These are phyloP conservation scores for Penicillium expansum DNA, from an alignment of 2,329 filamentous ascomycete species.

Conservation along the genomic window DNA sequence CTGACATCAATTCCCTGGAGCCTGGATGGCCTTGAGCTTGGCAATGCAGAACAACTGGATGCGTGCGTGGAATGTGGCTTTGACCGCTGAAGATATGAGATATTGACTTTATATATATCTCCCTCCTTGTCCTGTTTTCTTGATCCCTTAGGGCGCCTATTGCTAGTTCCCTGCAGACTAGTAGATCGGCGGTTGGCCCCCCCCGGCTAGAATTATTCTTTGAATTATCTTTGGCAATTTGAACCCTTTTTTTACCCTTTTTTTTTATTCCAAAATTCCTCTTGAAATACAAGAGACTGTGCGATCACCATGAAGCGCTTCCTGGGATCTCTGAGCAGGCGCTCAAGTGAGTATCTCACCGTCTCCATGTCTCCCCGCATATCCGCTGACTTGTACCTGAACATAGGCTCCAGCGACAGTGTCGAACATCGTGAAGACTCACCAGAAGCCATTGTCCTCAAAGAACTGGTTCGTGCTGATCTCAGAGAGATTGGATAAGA, in stretches of 20 bases:
- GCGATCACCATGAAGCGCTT: conserved; percentile 37
- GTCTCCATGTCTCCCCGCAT: conserved; percentile 9
- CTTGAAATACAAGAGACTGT: neutral
- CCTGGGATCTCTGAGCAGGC: conserved; percentile 32
- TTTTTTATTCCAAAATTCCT: neutral
- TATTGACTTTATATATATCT: neutral
- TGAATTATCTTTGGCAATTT: too few relatives aligned
- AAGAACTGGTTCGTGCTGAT: conserved; percentile 39
- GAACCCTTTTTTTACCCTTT: neutral
- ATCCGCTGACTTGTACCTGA: neutral
- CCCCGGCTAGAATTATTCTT: neutral
- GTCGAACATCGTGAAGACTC: conserved; percentile 34
- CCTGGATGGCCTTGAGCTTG: conserved; percentile 1
- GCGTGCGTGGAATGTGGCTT: conserved; percentile 8
- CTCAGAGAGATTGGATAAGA: neutral
- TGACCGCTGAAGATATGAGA: neutral
- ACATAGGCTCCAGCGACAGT: conserved; percentile 25
- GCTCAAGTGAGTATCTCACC: conserved; percentile 28
- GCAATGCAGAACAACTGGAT: neutral
- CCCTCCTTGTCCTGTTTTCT: neutral
- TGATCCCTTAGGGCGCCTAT: neutral
- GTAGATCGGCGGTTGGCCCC: neutral
- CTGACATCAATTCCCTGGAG: neutral
- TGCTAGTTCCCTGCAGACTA: conserved; percentile 2
- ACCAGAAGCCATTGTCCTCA: conserved; percentile 40